Percentiles rank a stretch among this genome's conserved stretches.
phyloP scores from a whole-genome alignment of 106 monocot genomes.

The Dendrobium officinale region DNA sequence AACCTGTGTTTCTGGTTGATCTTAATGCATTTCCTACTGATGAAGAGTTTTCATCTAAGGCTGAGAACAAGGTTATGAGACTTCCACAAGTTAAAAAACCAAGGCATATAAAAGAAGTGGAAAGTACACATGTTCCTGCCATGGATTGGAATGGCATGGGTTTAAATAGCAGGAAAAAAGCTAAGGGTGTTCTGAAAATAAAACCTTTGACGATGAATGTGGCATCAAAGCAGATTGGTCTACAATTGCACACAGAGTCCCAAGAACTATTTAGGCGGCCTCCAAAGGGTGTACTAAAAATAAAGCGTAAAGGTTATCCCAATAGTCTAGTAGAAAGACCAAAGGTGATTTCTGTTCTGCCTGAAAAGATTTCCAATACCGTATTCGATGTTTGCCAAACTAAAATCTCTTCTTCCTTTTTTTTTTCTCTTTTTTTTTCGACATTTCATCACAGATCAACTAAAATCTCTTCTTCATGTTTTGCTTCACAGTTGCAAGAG shows the following conservation, averaged over 20 bases:
- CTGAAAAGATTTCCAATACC: slow-evolving; percentile 12
- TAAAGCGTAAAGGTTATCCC: slow-evolving; percentile 37
- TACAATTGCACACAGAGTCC: slow-evolving; percentile 13
- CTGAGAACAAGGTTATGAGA: slow-evolving; percentile 13
- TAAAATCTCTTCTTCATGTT: slow-evolving; percentile 14
- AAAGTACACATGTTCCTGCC: not conserved
- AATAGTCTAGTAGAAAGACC: slow-evolving; percentile 3
- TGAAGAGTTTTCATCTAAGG: slow-evolving; percentile 29
- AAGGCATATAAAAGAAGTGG: slow-evolving; percentile 19
- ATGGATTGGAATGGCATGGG: slow-evolving; percentile 1
- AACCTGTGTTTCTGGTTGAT: slow-evolving; percentile 59
- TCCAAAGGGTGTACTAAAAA: slow-evolving; percentile 80
- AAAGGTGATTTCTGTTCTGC: slow-evolving; percentile 1
- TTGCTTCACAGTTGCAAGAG: slow-evolving; percentile 12
- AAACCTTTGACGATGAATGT: slow-evolving; percentile 27
- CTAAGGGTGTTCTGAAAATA: slow-evolving; percentile 48
- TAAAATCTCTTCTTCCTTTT: slow-evolving; percentile 14
- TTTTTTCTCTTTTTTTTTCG: not conserved
- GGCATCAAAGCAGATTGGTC: slow-evolving; percentile 14
- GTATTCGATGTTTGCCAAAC: slow-evolving; percentile 7
- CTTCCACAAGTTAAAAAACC: slow-evolving; percentile 32
- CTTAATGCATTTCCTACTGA: slow-evolving; percentile 61
- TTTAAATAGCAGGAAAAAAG: slow-evolving; percentile 20
- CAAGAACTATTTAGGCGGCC: slow-evolving; percentile 15
- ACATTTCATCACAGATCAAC: not conserved